These are phyloP conservation scores for Wickerhamomyces silvicola DNA, from an alignment of 805 yeast genomes.

Conservation along the genomic window DNA sequence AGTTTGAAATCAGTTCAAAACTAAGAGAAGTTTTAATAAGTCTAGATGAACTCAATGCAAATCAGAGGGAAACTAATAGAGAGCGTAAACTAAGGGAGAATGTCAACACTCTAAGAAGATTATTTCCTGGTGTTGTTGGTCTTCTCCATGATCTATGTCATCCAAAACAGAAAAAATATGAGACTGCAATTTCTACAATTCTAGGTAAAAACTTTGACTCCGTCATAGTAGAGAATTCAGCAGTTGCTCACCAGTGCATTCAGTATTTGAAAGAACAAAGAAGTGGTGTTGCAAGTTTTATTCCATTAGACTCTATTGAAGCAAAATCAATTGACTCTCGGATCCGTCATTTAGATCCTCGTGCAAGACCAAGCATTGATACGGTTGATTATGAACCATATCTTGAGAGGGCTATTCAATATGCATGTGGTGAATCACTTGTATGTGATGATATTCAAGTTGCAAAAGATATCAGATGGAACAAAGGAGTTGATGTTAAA, in stretches of 20 bases:
- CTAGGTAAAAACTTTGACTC: slow-evolving; percentile 79
- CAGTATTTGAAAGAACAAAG: slow-evolving; percentile 78
- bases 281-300: slow-evolving; percentile 77
- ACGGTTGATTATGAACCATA: slow-evolving; percentile 61
- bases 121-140: slow-evolving; percentile 84
- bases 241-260: slow-evolving; percentile 71
- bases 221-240: slow-evolving; percentile 67
- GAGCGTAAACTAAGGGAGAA: slow-evolving; percentile 71
- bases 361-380: slow-evolving; percentile 67
- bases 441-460: slow-evolving; percentile 64
- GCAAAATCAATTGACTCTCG: slow-evolving; percentile 47
- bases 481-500: slow-evolving; percentile 47
- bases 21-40: slow-evolving; percentile 52
- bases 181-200: slow-evolving; percentile 65
- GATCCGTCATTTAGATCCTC: slow-evolving; percentile 45
- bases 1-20: slow-evolving; percentile 54
- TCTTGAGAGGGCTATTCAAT: slow-evolving; percentile 71
- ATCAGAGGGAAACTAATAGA: slow-evolving; percentile 65
- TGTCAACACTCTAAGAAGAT: slow-evolving; percentile 57
- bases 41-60: slow-evolving; percentile 69
- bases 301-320: slow-evolving; percentile 77
- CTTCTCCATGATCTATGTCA: slow-evolving; percentile 71
- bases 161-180: slow-evolving; percentile 69
- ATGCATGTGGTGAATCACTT: slow-evolving; percentile 72
- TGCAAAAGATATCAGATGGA: slow-evolving; percentile 75